Conservation (phyloP, 2,329 filamentous ascomycete genomes). For the Trichoderma breve region DNA sequence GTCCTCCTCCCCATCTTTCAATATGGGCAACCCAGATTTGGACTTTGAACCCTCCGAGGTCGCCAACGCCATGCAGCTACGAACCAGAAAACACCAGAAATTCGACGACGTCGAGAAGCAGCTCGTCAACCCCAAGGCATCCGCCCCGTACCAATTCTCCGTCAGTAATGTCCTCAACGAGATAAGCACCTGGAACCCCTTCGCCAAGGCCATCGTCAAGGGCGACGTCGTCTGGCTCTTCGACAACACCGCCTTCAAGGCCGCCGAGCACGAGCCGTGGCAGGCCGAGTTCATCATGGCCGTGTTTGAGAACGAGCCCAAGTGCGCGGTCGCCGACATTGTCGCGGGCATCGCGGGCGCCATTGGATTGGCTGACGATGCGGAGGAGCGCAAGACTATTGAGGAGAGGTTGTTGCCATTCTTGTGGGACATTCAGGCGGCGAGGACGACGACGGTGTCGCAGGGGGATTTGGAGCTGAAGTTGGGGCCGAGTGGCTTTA, state of each 20-base stretch:
- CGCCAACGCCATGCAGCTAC: conserved; percentile 48
- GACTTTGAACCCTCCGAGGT: conserved; percentile 29
- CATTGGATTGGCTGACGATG: conserved; percentile 62
- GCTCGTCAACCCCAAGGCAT: conserved; percentile 39
- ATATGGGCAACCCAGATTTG: conserved; percentile 25
- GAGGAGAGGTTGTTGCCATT: conserved; percentile 72
- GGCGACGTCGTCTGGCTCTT: conserved; percentile 81
- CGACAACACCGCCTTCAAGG: conserved; percentile 80
- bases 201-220: conserved; percentile 57
- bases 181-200: conserved; percentile 54
- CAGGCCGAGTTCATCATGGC: conserved; percentile 80
- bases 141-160: conserved; percentile 23
- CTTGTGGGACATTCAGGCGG: conserved; percentile 70
- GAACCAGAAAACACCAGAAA: conserved; percentile 47
- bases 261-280: conserved; percentile 55
- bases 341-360: conserved; percentile 69
- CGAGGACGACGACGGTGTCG: conserved; percentile 63
- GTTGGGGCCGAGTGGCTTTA: conserved; percentile 67
- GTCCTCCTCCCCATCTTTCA: neutral
- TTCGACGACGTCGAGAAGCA: conserved; percentile 52
- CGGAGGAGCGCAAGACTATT: conserved; percentile 58
- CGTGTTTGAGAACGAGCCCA: conserved; percentile 72
- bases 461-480: conserved; percentile 51
- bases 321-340: conserved; percentile 63
- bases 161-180: conserved; percentile 46